Percentiles rank a stretch among this genome's conserved stretches.
Conservation (phyloP, 371 early-diverging fungal genomes). For the Mortierella sp. region DNA sequence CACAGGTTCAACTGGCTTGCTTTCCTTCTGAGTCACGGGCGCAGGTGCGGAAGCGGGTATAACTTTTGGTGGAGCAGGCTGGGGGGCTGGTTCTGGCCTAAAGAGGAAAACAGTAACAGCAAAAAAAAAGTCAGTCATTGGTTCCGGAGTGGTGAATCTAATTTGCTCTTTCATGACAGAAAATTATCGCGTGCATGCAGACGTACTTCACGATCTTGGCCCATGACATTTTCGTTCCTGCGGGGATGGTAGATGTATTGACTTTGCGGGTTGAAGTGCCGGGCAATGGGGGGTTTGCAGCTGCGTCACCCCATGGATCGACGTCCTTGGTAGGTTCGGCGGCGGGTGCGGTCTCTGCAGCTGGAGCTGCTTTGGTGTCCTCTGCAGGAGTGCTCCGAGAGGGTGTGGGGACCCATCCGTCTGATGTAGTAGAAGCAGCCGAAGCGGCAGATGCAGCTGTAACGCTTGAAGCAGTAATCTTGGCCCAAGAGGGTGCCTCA, state of each 20-base stretch:
- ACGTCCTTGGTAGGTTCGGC: conserved; percentile 27
- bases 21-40: conserved; percentile 29
- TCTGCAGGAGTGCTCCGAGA: conserved; percentile 21
- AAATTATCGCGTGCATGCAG: neutral
- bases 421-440: conserved; percentile 15
- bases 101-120: conserved; percentile 11
- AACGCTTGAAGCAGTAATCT: conserved; percentile 33
- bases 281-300: conserved; percentile 16
- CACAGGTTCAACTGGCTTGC: conserved; percentile 37
- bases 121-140: neutral
- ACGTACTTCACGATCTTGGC: conserved; percentile 84
- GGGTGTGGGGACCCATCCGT: neutral
- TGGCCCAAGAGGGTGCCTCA: conserved; percentile 44
- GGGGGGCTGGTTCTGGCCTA: conserved; percentile 66
- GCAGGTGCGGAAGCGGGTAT: conserved; percentile 46
- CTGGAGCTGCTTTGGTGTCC: conserved; percentile 8
- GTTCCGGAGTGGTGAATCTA: neutral
- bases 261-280: conserved; percentile 43
- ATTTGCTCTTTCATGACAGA: neutral
- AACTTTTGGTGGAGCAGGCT: conserved; percentile 57
- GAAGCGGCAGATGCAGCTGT: conserved; percentile 27
- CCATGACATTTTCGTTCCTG: conserved; percentile 76
- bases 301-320: conserved; percentile 53
- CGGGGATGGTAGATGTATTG: conserved; percentile 55
- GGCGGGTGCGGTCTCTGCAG: conserved; percentile 5